phyloP scores from a whole-genome alignment of 495 filamentous ascomycete genomes.

The Penicillium dipodomyicola region DNA sequence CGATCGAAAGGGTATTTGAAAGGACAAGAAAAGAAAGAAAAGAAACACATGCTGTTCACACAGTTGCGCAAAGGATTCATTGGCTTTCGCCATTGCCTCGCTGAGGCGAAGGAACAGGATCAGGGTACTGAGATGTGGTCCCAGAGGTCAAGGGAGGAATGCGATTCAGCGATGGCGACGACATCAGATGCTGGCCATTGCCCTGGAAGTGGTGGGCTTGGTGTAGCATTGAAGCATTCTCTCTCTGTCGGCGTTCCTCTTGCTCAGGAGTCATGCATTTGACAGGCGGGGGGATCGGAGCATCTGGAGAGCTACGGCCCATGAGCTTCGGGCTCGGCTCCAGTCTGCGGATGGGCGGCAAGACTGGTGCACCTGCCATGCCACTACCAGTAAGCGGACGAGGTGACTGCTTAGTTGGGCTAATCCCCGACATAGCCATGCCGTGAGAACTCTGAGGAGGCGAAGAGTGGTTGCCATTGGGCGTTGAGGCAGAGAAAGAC shows the following conservation, averaged over 20 bases:
- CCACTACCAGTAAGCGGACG: constrained; percentile 49
- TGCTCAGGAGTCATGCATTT: constrained; percentile 52
- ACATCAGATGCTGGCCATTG: constrained; percentile 35
- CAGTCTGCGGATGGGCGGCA: constrained; percentile 50
- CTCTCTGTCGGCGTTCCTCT: constrained; percentile 43
- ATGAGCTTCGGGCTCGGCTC: constrained; percentile 51
- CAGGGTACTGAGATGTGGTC: constrained; percentile 28
- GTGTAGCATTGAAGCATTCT: constrained; percentile 38
- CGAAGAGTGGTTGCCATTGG: constrained; percentile 41
- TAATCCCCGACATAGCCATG: constrained; percentile 61
- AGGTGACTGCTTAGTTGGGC: constrained; percentile 70
- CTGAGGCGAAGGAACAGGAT: constrained; percentile 26
- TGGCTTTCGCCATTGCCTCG: constrained; percentile 16
- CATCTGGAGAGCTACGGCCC: constrained; percentile 49
- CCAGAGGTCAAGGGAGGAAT: constrained; percentile 38
- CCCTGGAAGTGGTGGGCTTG: constrained; percentile 19
- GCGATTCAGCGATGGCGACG: constrained; percentile 41
- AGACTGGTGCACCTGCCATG: constrained; percentile 43
- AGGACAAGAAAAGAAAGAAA: background rate
- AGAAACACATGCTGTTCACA: background rate
- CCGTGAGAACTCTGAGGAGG: constrained; percentile 51
- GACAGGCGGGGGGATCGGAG: constrained; percentile 45
- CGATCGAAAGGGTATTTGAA: background rate
- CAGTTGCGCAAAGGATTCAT: constrained; percentile 6
- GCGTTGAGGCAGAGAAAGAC: constrained; percentile 35